Percentiles rank a stretch among this genome's conserved stretches.
phyloP scores from a whole-genome alignment of 805 yeast genomes.

The Saccharomyces kudriavzevii region DNA sequence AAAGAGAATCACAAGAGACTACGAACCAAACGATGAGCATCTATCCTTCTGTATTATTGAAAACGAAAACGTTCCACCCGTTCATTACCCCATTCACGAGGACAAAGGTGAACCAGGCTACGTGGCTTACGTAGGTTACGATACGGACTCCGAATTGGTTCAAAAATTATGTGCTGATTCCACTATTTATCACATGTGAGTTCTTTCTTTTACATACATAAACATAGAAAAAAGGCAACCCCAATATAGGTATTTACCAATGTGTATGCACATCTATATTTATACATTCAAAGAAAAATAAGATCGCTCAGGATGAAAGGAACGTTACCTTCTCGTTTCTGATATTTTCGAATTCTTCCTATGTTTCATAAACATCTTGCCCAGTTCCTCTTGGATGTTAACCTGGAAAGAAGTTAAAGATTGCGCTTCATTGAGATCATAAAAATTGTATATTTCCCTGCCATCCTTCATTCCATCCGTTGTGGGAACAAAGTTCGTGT shows the following conservation, averaged over 20 bases:
- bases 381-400: slow-evolving; percentile 10
- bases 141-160: slow-evolving; percentile 17
- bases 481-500: neutral
- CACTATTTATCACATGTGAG: slow-evolving; percentile 23
- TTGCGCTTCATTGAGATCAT: slow-evolving; percentile 22
- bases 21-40: slow-evolving; percentile 32
- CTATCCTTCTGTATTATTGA: slow-evolving; percentile 34
- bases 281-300: neutral
- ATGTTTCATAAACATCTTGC: neutral
- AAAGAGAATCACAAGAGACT: slow-evolving; percentile 33
- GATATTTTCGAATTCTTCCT: neutral
- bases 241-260: neutral
- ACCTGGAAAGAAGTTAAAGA: slow-evolving; percentile 3
- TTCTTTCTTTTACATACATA: neutral
- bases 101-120: slow-evolving; percentile 32
- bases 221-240: neutral
- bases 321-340: neutral
- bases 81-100: slow-evolving; percentile 30
- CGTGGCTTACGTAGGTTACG: slow-evolving; percentile 28
- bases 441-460: slow-evolving; percentile 11
- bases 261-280: slow-evolving; percentile 1
- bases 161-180: slow-evolving; percentile 21
- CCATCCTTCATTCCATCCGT: neutral
- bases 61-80: slow-evolving; percentile 18
- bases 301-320: neutral